Conservation (phyloP, 495 filamentous ascomycete species). For the Neurospora sp. region DNA sequence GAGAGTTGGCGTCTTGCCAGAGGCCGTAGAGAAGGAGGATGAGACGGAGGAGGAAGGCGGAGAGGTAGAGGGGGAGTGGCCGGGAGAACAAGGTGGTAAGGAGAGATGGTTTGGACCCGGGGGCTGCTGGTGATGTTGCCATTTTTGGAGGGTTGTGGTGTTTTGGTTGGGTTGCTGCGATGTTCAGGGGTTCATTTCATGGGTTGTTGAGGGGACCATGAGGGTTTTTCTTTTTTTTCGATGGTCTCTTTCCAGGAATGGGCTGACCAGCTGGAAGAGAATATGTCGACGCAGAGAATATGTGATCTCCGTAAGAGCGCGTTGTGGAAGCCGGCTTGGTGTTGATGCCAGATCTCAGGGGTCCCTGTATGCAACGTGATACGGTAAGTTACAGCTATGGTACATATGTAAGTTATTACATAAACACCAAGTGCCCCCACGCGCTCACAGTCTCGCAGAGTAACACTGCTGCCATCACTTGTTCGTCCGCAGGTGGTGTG, state of each 20-base stretch:
- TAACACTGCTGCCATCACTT: background rate
- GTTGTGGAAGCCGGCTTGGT: background rate
- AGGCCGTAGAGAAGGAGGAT: constrained; percentile 74
- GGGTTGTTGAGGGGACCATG: background rate
- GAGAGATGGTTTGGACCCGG: constrained; percentile 4
- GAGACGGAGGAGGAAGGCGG: constrained; percentile 57
- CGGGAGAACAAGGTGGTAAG: constrained; percentile 24
- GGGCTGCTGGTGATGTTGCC: background rate
- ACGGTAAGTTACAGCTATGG: background rate
- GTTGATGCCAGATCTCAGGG: background rate
- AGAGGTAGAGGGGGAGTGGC: constrained; percentile 49
- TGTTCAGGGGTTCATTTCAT: background rate
- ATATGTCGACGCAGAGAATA: background rate
- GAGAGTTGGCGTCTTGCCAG: constrained; percentile 80
- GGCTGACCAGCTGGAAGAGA: background rate
- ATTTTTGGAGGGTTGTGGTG: background rate
- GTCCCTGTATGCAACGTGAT: background rate
- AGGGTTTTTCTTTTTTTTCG: background rate
- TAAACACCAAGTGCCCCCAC: background rate
- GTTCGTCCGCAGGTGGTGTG: background rate
- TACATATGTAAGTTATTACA: background rate
- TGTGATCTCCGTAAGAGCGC: background rate
- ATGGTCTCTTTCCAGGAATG: background rate
- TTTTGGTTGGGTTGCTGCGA: background rate
- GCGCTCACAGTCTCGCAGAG: background rate